A percentile compares a stretch with the other conserved stretches of the same genome.
These are phyloP conservation scores for Leishmania major DNA, from an alignment of 208 protist species.

Conservation along the genomic window DNA sequence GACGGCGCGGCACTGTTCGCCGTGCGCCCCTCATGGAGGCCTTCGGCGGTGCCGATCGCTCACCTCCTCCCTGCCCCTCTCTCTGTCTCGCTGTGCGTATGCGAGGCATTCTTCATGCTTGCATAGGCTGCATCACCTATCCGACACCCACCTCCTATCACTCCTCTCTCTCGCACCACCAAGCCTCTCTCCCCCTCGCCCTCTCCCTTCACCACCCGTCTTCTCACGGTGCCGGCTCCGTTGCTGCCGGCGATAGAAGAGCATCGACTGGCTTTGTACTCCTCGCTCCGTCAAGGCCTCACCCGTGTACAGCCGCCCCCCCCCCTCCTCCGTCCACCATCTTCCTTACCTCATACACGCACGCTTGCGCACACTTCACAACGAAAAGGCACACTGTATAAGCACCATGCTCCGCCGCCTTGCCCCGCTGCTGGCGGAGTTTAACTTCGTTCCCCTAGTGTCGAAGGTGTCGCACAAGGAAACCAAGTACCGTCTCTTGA, in stretches of 20 bases:
- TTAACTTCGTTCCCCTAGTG: conserved; percentile 82
- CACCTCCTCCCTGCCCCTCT: not conserved
- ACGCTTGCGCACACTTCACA: not conserved
- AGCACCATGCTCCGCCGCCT: conserved; percentile 59
- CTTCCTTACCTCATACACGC: not conserved
- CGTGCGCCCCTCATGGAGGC: not conserved
- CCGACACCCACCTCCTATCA: not conserved
- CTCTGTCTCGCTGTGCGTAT: not conserved
- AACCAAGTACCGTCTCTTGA: conserved; percentile 80
- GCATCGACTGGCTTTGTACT: not conserved
- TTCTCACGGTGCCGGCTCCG: not conserved
- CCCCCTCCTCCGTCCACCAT: not conserved
- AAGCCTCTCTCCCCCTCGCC: not conserved
- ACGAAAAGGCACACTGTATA: not conserved
- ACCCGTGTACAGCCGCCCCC: not conserved
- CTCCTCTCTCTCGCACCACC: not conserved
- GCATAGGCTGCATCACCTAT: not conserved
- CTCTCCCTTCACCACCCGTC: not conserved
- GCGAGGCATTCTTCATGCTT: not conserved
- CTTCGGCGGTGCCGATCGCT: not conserved
- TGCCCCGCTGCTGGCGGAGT: conserved; percentile 41
- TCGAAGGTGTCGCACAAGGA: conserved; percentile 69
- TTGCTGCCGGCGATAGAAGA: not conserved
- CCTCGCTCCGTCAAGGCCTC: not conserved
- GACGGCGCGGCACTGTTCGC: not conserved